phyloP scores from a whole-genome alignment of 2,329 filamentous ascomycete genomes.

The Trichophyton schoenleinii region DNA sequence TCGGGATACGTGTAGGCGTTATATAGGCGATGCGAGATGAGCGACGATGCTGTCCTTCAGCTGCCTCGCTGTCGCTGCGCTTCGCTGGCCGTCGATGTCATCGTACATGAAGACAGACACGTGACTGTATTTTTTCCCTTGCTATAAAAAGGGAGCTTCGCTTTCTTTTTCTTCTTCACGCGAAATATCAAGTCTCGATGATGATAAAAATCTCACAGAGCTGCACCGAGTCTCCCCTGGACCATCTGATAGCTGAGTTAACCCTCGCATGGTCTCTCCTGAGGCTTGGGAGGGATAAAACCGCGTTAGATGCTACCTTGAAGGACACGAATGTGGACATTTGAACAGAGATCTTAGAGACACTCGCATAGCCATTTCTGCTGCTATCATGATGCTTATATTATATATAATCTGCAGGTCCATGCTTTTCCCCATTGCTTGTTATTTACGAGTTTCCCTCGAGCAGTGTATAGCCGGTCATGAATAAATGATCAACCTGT shows the following conservation, averaged over 20 bases:
- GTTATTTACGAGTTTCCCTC: no score
- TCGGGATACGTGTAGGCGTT: background rate
- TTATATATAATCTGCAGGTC: no score
- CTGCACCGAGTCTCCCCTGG: constrained; percentile 28
- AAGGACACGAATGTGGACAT: constrained; percentile 25
- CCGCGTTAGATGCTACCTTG: constrained; percentile 14
- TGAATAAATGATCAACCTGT: no score
- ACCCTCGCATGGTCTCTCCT: constrained; percentile 20
- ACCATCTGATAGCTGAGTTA: constrained; percentile 19
- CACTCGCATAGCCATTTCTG: constrained; percentile 3
- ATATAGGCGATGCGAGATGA: background rate
- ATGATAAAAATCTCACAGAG: constrained; percentile 24
- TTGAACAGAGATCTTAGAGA: constrained; percentile 40
- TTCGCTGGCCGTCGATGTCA: background rate
- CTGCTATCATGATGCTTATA: no score
- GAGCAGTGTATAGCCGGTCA: no score
- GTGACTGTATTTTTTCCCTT: constrained; percentile 2
- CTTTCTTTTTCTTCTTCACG: no score
- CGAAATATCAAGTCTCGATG: constrained; percentile 23
- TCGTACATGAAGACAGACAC: background rate
- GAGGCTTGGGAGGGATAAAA: constrained; percentile 26
- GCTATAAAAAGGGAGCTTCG: background rate
- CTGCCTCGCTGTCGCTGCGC: background rate
- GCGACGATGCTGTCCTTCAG: background rate
- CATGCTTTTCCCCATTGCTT: no score